A percentile compares a stretch with the other conserved stretches of the same genome.
Evolutionary conservation across 768 basidiomycete genomes (phyloP).

Genomic region (Cubamyces lactineus): DNA sequence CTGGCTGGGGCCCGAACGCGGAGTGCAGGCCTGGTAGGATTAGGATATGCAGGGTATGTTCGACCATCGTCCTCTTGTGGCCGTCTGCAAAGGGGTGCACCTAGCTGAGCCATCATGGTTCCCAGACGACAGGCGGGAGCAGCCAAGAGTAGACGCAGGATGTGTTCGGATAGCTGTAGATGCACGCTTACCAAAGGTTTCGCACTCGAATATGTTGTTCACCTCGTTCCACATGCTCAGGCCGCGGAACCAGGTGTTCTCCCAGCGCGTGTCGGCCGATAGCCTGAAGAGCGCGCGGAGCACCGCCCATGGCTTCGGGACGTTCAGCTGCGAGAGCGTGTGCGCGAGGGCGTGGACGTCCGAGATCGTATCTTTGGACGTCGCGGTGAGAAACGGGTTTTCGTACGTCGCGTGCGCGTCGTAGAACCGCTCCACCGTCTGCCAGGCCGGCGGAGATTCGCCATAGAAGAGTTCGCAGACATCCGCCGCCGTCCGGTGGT

Average conservation of each 20-base stretch:
- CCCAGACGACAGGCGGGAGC: not conserved
- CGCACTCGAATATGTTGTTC: slow-evolving; percentile 74
- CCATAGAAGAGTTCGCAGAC: slow-evolving; percentile 75
- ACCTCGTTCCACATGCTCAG: slow-evolving; percentile 76
- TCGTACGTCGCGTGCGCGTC: slow-evolving; percentile 79
- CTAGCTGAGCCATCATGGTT: slow-evolving; percentile 4
- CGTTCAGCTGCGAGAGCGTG: slow-evolving; percentile 61
- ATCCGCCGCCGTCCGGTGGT: slow-evolving; percentile 62
- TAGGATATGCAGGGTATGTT: slow-evolving; percentile 79
- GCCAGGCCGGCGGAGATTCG: slow-evolving; percentile 50
- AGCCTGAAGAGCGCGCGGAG: slow-evolving; percentile 59
- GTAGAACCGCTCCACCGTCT: slow-evolving; percentile 63
- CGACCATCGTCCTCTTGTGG: slow-evolving; percentile 71
- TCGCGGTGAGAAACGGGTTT: slow-evolving; percentile 78
- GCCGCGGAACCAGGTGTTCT: slow-evolving; percentile 59
- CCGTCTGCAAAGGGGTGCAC: slow-evolving; percentile 53
- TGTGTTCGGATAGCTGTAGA: not conserved
- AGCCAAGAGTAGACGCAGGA: not conserved
- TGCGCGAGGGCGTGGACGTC: slow-evolving; percentile 69
- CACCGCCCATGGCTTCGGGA: slow-evolving; percentile 68
- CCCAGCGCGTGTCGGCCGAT: slow-evolving; percentile 35
- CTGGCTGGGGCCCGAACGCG: slow-evolving; percentile 28
- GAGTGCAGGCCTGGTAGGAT: slow-evolving; percentile 72
- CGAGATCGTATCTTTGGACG: slow-evolving; percentile 69
- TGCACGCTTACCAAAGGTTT: slow-evolving; percentile 67